These are phyloP conservation scores for Hanseniaspora taiwanica DNA, from an alignment of 805 yeast species.

Conservation along the genomic window DNA sequence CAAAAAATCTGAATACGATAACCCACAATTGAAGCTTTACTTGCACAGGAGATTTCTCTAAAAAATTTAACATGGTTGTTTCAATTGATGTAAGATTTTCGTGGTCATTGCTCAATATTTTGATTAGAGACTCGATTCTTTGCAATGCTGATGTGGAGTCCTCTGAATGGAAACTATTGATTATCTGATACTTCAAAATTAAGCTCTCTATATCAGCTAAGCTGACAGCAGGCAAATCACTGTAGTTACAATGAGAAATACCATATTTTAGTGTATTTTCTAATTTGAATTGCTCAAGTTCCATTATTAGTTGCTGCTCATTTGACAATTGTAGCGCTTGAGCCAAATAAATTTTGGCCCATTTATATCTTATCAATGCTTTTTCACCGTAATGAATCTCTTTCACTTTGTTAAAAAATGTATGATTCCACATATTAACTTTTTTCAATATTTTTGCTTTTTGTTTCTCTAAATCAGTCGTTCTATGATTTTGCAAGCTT, in stretches of 20 bases:
- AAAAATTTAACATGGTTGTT: conserved; percentile 45
- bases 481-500: conserved; percentile 21
- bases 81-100: conserved; percentile 22
- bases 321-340: background rate
- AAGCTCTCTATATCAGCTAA: background rate
- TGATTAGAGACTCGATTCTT: background rate
- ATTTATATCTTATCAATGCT: conserved; percentile 27
- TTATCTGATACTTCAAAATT: background rate
- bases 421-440: conserved; percentile 34
- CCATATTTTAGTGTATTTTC: background rate
- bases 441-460: conserved; percentile 31
- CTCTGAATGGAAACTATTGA: background rate
- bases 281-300: background rate
- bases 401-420: conserved; percentile 21
- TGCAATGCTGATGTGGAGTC: background rate
- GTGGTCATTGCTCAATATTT: conserved; percentile 1
- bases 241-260: background rate
- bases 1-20: conserved; percentile 47
- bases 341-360: conserved; percentile 26
- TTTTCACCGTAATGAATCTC: conserved; percentile 4
- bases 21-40: conserved; percentile 67
- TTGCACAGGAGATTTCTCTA: conserved; percentile 49
- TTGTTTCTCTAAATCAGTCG: conserved; percentile 26
- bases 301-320: background rate
- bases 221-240: background rate